These are phyloP conservation scores for Candida sanyiensis DNA, from an alignment of 805 yeast genomes.

Conservation along the genomic window DNA sequence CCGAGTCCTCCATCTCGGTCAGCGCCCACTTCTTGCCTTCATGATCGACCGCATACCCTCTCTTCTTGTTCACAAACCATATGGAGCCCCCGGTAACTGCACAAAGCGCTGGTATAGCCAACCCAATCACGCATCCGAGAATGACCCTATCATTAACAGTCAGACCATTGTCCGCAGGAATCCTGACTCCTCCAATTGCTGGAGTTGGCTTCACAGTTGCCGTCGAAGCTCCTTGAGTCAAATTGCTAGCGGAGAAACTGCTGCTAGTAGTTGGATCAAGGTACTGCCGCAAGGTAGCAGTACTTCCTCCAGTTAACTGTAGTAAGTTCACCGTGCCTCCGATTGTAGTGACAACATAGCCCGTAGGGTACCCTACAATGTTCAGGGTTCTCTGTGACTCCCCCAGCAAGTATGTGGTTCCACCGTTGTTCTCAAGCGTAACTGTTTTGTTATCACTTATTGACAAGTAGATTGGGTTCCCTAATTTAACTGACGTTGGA, in stretches of 20 bases:
- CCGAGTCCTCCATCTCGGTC: slow-evolving; percentile 2
- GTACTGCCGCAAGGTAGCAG: slow-evolving; percentile 1
- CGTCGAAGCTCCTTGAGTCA: not conserved
- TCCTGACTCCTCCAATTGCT: not conserved
- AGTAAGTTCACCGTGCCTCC: slow-evolving; percentile 1
- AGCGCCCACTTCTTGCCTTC: slow-evolving; percentile 2
- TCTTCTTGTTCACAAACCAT: not conserved
- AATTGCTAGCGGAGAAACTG: too few relatives aligned
- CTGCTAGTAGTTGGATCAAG: slow-evolving; percentile 1
- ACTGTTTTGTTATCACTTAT: not conserved
- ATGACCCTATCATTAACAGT: not conserved
- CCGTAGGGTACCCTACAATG: slow-evolving; percentile 4
- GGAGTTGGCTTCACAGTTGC: not conserved
- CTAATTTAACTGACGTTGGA: not conserved
- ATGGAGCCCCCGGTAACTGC: not conserved
- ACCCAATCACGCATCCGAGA: slow-evolving; percentile 1
- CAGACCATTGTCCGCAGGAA: not conserved
- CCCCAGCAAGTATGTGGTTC: slow-evolving; percentile 2
- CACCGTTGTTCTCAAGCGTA: slow-evolving; percentile 1
- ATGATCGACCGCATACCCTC: slow-evolving; percentile 1
- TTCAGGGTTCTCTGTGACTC: not conserved
- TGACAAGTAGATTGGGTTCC: slow-evolving; percentile 1
- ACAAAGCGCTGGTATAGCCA: slow-evolving; percentile 2
- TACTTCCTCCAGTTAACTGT: slow-evolving; percentile 3
- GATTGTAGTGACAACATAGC: slow-evolving; percentile 1